Percentiles rank a stretch among this genome's conserved stretches.
Conservation (phyloP, 2,329 filamentous ascomycete genomes). For the Talaromyces sp. region DNA sequence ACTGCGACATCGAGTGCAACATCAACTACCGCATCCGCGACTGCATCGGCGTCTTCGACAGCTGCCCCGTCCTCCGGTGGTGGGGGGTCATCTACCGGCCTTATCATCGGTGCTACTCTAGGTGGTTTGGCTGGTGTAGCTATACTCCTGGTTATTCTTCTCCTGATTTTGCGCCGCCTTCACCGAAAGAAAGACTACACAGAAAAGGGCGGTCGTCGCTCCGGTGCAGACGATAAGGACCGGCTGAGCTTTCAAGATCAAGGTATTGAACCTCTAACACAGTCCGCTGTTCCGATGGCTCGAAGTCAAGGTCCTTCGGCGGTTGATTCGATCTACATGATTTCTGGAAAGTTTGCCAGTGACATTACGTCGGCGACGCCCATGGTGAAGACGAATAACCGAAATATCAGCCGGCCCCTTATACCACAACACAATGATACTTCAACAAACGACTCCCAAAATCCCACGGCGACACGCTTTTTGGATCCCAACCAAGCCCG, state of each 20-base stretch:
- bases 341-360: conserved; percentile 27
- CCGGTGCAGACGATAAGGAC: conserved; percentile 53
- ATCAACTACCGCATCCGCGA: conserved; percentile 20
- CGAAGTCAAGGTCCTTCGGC: conserved; percentile 35
- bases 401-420: conserved; percentile 1
- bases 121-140: conserved; percentile 74
- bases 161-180: conserved; percentile 61
- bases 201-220: conserved; percentile 38
- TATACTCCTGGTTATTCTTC: conserved; percentile 62
- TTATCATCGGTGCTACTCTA: conserved; percentile 74
- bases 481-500: conserved; percentile 14
- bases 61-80: conserved; percentile 16
- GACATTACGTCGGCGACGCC: conserved; percentile 27
- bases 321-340: conserved; percentile 33
- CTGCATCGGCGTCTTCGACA: conserved; percentile 25
- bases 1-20: conserved; percentile 18
- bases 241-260: conserved; percentile 40
- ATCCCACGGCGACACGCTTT: conserved; percentile 16
- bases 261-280: conserved; percentile 38
- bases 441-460: conserved; percentile 17
- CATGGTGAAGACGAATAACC: conserved; percentile 8
- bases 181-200: conserved; percentile 48
- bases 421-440: conserved; percentile 20
- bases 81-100: conserved; percentile 32
- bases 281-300: conserved; percentile 40